Base-by-base conservation (phyloP, 192 early-diverging fungal species). In the Gryganskiella cystojenkinii region DNA sequence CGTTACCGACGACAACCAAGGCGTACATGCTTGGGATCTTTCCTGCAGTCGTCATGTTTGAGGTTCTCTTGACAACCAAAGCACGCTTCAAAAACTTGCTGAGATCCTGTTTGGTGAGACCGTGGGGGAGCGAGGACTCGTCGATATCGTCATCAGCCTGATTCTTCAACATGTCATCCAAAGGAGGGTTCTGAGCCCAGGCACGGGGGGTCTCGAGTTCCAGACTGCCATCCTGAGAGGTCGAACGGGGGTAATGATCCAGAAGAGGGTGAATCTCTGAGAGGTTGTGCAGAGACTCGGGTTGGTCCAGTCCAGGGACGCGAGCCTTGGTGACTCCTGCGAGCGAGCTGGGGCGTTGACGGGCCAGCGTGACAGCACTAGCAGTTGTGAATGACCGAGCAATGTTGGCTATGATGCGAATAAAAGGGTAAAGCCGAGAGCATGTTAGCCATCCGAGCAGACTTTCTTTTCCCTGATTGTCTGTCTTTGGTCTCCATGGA, bases 1-100 rank as follows among this genome's bases (percentile, higher is more conserved):
- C 94, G 70, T 98, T 95, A 6, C 98, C 98, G 6, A 99, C 96
- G 4, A 98, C 95, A 8, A 99, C 98, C 46, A 97, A 70, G 1
- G 95, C 95, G 34, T 94, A 95, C 85, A 95, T 90, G 31, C 90
- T 90, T 35, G 91, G 90, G 27, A 90, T 82, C 70, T 94, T 94
- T 58, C 94, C 94, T 64, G 90, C 92, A 20, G 87, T 85, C 34
- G 92, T 94, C 89, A 92, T 90, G 71, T 92, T 92, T 49, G 90
- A 88, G 2, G 90, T 90, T 43, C 92, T 88, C 76, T 91, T 91
- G 25, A 94, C 84, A 17, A 92, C 82, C 47, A 95, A 64, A 14
- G 91, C 83, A 65, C 89, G 90, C 79, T 94, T 94, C 50, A 85
- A 72, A 42, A 95, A 84, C 71, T 63, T 68, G 19, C 61, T 70